Conservation (phyloP, 78 protist species). For the Dictyostelium intermedium region DNA sequence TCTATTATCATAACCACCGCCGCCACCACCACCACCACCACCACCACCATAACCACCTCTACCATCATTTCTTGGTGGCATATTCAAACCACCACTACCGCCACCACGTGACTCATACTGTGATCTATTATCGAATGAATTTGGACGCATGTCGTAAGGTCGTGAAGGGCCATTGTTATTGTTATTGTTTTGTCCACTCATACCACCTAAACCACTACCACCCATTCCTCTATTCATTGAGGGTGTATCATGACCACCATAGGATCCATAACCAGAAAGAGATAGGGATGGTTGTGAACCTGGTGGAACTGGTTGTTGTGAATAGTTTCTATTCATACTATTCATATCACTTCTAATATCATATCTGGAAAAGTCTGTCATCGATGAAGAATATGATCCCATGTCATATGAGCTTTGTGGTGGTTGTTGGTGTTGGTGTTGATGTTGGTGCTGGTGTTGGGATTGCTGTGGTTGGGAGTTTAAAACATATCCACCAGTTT, state of each 20-base stretch:
- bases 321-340: not conserved
- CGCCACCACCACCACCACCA: not conserved
- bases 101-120: not conserved
- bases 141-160: not conserved
- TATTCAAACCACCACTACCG: not conserved
- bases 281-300: not conserved
- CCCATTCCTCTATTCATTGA: not conserved
- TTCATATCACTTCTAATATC: not conserved
- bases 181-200: not conserved
- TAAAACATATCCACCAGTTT: not conserved
- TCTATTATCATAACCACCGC: not conserved
- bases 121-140: not conserved
- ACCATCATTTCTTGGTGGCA: not conserved
- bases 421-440: not conserved
- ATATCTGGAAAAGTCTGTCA: slow-evolving; percentile 6
- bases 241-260: not conserved
- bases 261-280: not conserved
- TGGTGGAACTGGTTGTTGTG: not conserved
- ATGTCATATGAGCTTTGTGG: not conserved
- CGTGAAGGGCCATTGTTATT: not conserved
- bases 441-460: not conserved
- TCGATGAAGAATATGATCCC: not conserved
- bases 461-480: not conserved
- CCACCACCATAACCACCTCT: not conserved
- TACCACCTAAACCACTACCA: not conserved